Evolutionary conservation across 306 rosid species (phyloP).

Genomic region (Cucumis cinereus): DNA sequence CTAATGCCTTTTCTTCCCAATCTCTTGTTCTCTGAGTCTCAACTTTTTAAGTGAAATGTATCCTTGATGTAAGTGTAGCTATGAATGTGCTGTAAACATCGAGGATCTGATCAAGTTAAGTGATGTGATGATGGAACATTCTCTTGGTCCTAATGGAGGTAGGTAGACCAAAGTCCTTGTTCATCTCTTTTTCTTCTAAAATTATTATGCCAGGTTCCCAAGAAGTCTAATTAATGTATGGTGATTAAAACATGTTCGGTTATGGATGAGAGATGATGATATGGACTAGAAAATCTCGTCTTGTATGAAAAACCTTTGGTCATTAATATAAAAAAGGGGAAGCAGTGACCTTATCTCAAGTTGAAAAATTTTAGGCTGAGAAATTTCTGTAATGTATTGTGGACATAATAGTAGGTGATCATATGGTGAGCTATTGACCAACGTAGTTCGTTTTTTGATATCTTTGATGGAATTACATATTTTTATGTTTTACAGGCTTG

Average conservation of each 20-base stretch:
- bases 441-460: background rate
- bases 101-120: constrained; percentile 74
- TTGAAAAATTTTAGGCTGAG: background rate
- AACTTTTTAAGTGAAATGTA: constrained; percentile 6
- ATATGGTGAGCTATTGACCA: background rate
- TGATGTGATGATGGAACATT: constrained; percentile 75
- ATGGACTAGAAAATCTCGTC: background rate
- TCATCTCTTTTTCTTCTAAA: background rate
- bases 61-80: constrained; percentile 38
- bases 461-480: constrained; percentile 12
- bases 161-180: background rate
- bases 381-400: background rate
- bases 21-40: background rate
- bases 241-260: background rate
- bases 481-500: constrained; percentile 48
- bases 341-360: background rate
- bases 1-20: background rate
- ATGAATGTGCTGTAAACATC: constrained; percentile 70
- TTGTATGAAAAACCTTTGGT: background rate
- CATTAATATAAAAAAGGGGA: background rate
- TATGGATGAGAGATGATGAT: background rate
- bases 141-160: constrained; percentile 98
- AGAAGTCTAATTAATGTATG: background rate
- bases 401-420: background rate
- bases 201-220: background rate